phyloP scores from a whole-genome alignment of 2,329 filamentous ascomycete genomes.

The Aspergillus uvarum region DNA sequence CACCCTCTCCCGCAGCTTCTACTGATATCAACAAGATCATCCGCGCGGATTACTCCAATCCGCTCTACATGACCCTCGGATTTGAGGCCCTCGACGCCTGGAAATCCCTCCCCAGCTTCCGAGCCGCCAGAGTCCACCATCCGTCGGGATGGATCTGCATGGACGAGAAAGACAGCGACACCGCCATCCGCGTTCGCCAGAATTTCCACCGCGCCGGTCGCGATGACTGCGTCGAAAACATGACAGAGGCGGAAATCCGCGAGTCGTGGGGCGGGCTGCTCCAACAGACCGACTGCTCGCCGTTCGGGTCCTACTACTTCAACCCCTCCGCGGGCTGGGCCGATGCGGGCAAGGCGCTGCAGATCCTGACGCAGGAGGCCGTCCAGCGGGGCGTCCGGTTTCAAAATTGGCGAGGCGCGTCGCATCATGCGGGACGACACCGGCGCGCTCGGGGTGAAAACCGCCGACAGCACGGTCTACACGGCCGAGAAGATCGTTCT shows the following conservation, averaged over 20 bases:
- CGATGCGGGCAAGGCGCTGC: slow-evolving; percentile 50
- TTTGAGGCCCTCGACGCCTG: slow-evolving; percentile 66
- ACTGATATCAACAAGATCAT: slow-evolving; percentile 74
- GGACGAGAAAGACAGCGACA: slow-evolving; percentile 48
- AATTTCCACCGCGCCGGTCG: slow-evolving; percentile 54
- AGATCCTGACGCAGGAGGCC: slow-evolving; percentile 46
- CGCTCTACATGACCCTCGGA: slow-evolving; percentile 63
- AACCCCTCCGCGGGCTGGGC: slow-evolving; percentile 57
- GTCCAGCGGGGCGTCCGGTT: slow-evolving; percentile 48
- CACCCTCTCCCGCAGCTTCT: slow-evolving; percentile 59
- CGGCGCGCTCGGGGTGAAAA: slow-evolving; percentile 46
- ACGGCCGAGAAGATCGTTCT: slow-evolving; percentile 56
- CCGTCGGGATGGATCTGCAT: slow-evolving; percentile 61
- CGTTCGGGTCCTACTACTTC: slow-evolving; percentile 46
- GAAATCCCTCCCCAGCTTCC: slow-evolving; percentile 57
- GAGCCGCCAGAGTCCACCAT: slow-evolving; percentile 54
- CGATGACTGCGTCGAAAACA: slow-evolving; percentile 40
- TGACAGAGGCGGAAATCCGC: slow-evolving; percentile 45
- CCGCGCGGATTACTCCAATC: slow-evolving; percentile 66
- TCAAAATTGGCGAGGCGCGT: slow-evolving; percentile 44
- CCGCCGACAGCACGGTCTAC: slow-evolving; percentile 48
- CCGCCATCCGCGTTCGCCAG: slow-evolving; percentile 53
- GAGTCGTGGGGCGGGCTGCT: slow-evolving; percentile 45
- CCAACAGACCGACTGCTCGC: slow-evolving; percentile 36
- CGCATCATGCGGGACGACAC: slow-evolving; percentile 46